A percentile compares a stretch with the other conserved stretches of the same genome.
phyloP scores from a whole-genome alignment of 768 basidiomycete genomes.

The Lactarius hengduanensis region DNA sequence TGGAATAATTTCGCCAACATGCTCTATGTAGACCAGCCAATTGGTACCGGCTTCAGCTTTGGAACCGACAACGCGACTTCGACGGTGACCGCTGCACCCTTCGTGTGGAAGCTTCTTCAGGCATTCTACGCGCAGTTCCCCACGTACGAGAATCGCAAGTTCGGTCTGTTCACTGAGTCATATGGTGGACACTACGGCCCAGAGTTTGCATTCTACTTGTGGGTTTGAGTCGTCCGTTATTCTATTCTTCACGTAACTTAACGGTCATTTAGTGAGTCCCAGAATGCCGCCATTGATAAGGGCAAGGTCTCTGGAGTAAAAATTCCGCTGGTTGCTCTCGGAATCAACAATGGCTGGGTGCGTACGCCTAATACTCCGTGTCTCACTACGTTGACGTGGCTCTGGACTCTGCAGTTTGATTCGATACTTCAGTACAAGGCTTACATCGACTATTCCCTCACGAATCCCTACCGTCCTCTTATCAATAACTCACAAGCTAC shows the following conservation, averaged over 20 bases:
- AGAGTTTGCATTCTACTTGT: conserved; percentile 18
- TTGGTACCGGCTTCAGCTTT: not conserved
- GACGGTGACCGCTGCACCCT: not conserved
- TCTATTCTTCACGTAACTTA: not conserved
- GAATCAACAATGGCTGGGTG: not conserved
- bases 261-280: conserved; percentile 38
- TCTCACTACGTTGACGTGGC: conserved; percentile 24
- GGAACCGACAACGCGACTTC: not conserved
- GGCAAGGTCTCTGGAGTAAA: conserved; percentile 41
- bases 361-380: conserved; percentile 51
- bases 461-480: conserved; percentile 37
- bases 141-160: conserved; percentile 39
- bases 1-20: conserved; percentile 23
- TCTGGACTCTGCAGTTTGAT: conserved; percentile 4
- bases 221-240: not conserved
- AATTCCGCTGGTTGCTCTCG: conserved; percentile 41
- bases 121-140: conserved; percentile 37
- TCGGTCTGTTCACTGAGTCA: conserved; percentile 58
- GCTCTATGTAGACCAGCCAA: conserved; percentile 26
- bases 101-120: conserved; percentile 1
- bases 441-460: conserved; percentile 47
- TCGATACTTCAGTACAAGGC: conserved; percentile 47
- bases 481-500: not conserved
- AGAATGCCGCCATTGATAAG: conserved; percentile 50
- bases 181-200: conserved; percentile 33